phyloP scores from a whole-genome alignment of 2,329 filamentous ascomycete species.

The Chaetomiaceae sp. region DNA sequence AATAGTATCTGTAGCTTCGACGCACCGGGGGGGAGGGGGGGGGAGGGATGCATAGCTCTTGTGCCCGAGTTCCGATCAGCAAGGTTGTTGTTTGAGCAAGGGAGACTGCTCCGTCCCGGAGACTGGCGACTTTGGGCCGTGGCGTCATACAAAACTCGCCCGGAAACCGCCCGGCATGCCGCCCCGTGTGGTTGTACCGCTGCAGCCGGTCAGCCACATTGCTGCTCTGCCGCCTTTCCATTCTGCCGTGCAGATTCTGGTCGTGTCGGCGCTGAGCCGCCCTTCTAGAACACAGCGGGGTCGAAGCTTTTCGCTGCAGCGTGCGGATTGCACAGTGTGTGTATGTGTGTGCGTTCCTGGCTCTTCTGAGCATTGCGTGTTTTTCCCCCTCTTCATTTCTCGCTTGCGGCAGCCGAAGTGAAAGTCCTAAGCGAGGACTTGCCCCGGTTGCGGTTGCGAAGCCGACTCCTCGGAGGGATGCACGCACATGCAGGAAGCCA shows the following conservation, averaged over 20 bases:
- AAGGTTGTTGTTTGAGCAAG: neutral
- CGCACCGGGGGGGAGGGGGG: neutral
- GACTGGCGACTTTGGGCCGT: neutral
- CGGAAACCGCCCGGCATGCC: no score
- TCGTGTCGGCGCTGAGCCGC: neutral
- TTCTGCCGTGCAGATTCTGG: neutral
- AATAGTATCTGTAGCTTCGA: neutral
- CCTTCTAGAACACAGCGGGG: neutral
- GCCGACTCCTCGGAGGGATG: neutral
- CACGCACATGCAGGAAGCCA: no score
- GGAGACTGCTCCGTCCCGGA: neutral
- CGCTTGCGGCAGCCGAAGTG: slow-evolving; percentile 5
- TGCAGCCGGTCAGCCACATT: neutral
- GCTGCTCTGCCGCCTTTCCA: neutral
- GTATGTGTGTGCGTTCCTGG: no score
- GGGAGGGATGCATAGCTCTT: neutral
- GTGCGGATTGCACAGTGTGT: neutral
- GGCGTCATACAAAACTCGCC: neutral
- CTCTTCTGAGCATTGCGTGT: neutral
- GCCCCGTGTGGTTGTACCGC: no score
- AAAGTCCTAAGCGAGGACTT: neutral
- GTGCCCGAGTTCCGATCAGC: neutral
- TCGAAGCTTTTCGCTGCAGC: neutral
- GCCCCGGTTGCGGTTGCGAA: neutral
- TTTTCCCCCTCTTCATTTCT: neutral